These are phyloP conservation scores for Brassica balearica DNA, from an alignment of 441 rosid species.

Conservation along the genomic window DNA sequence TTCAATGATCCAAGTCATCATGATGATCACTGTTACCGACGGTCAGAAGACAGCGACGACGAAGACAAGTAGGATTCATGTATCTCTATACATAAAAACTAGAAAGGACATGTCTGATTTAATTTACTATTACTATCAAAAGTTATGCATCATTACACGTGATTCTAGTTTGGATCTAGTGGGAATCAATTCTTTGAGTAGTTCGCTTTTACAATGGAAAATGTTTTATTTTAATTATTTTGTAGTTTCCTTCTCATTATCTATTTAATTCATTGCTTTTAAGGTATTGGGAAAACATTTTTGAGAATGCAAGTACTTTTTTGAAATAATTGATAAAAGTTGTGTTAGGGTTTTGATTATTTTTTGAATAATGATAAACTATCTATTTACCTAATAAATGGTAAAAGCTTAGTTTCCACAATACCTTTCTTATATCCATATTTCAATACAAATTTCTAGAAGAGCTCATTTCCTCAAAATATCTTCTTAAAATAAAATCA, in stretches of 20 bases:
- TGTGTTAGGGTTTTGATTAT: conserved; percentile 1
- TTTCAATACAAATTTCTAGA: neutral
- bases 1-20: conserved; percentile 24
- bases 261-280: neutral
- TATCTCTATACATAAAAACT: neutral
- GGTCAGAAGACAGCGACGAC: conserved; percentile 34
- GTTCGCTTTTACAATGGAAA: neutral
- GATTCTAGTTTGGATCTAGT: conserved; percentile 15
- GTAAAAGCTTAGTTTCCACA: neutral
- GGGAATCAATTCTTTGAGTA: conserved; percentile 11
- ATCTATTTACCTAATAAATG: neutral
- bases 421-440: neutral
- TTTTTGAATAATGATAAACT: neutral
- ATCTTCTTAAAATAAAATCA: neutral
- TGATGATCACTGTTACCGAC: conserved; percentile 33
- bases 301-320: neutral
- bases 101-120: neutral
- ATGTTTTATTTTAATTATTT: neutral
- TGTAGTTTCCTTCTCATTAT: conserved; percentile 1
- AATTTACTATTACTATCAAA: conserved; percentile 10
- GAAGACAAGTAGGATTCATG: conserved; percentile 45
- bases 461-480: neutral
- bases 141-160: neutral
- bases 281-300: neutral
- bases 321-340: neutral